Conservation (phyloP, 2,329 filamentous ascomycete genomes). For the Daldinia sp. region DNA sequence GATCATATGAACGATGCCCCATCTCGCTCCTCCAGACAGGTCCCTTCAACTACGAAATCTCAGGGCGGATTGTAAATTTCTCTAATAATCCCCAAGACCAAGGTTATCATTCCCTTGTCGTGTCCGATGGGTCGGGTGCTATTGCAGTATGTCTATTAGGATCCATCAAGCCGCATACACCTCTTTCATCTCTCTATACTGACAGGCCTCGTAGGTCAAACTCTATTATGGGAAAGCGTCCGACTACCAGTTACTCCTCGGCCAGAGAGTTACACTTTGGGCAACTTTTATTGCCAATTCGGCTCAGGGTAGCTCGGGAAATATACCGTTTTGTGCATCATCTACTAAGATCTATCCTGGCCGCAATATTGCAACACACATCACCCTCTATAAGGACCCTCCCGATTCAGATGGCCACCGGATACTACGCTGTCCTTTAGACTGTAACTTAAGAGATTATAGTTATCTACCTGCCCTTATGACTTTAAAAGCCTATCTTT, state of each 20-base stretch:
- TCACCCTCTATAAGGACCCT: constrained; percentile 64
- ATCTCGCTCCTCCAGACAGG: constrained; percentile 64
- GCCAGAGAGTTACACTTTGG: constrained; percentile 68
- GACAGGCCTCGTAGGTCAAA: constrained; percentile 56
- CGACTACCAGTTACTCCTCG: constrained; percentile 60
- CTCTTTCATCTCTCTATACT: constrained; percentile 9
- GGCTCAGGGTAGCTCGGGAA: constrained; percentile 51
- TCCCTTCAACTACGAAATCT: constrained; percentile 62
- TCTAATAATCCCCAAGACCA: constrained; percentile 56
- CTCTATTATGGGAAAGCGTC: constrained; percentile 61
- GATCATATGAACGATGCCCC: constrained; percentile 60
- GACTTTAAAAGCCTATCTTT: constrained; percentile 66
- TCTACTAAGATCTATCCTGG: constrained; percentile 70
- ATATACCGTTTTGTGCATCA: constrained; percentile 58
- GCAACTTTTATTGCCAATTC: constrained; percentile 66
- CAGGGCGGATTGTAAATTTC: constrained; percentile 68
- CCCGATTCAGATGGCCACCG: constrained; percentile 53
- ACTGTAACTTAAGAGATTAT: constrained; percentile 50
- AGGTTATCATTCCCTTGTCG: constrained; percentile 65
- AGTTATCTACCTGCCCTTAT: constrained; percentile 61
- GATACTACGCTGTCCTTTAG: constrained; percentile 61
- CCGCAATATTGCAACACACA: constrained; percentile 64
- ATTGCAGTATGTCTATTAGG: constrained; percentile 59
- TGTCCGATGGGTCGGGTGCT: constrained; percentile 68
- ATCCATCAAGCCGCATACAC: not conserved